phyloP scores from a whole-genome alignment of 306 rosid genomes.

The Inga laurina region DNA sequence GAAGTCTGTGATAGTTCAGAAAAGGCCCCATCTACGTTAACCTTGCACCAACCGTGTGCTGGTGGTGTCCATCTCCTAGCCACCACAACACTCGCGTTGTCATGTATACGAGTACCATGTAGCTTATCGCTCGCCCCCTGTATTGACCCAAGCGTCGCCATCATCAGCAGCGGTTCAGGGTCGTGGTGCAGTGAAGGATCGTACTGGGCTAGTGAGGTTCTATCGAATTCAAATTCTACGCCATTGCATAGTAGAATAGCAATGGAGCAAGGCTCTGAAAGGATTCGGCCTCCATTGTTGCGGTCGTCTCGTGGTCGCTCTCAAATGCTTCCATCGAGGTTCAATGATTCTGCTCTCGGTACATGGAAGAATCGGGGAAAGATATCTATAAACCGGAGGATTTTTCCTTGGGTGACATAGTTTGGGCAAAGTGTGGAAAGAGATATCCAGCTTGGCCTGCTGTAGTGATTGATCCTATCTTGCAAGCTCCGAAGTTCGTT shows the following conservation, averaged over 20 bases:
- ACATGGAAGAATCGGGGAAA: conserved; percentile 51
- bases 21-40: too few relatives aligned
- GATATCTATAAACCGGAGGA: conserved; percentile 75
- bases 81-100: too few relatives aligned
- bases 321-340: conserved; percentile 71
- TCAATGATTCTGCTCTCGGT: conserved; percentile 62
- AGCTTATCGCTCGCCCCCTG: too few relatives aligned
- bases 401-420: conserved; percentile 86
- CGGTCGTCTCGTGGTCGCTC: conserved; percentile 73
- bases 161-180: conserved; percentile 59
- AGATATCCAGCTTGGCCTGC: conserved; percentile 97
- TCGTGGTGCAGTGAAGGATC: conserved; percentile 61
- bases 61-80: too few relatives aligned
- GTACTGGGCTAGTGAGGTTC: conserved; percentile 55
- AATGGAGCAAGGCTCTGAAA: conserved; percentile 21
- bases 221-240: conserved; percentile 50
- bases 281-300: conserved; percentile 46
- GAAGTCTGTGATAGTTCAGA: too few relatives aligned
- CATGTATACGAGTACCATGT: too few relatives aligned
- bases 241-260: conserved; percentile 31
- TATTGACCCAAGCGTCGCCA: too few relatives aligned
- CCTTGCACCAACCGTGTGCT: too few relatives aligned
- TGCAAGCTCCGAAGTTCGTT: conserved; percentile 81
- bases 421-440: conserved; percentile 97
- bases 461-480: conserved; percentile 85